These are phyloP conservation scores for Oryza nivara DNA, from an alignment of 176 grass and related monocot genomes.

Conservation along the genomic window DNA sequence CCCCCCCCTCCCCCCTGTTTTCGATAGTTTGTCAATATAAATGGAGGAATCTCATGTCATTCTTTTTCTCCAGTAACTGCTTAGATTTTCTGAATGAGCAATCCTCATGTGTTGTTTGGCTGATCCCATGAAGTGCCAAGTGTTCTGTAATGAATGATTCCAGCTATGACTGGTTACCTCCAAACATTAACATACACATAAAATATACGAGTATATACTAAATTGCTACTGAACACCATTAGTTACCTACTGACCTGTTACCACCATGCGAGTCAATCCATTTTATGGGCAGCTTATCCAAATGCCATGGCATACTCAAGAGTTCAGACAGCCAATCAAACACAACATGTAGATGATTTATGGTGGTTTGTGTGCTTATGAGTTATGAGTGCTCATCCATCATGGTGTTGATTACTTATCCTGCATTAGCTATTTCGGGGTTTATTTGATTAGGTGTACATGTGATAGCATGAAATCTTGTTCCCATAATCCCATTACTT, in stretches of 20 bases:
- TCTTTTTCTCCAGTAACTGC: background rate
- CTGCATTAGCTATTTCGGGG: background rate
- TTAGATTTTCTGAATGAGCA: background rate
- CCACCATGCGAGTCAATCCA: background rate
- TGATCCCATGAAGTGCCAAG: background rate
- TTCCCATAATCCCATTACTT: background rate
- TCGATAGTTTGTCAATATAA: background rate
- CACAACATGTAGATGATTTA: background rate
- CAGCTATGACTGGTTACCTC: background rate
- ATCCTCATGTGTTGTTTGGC: background rate
- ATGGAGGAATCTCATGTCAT: background rate
- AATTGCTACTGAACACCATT: background rate
- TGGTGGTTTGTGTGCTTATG: conserved; percentile 3
- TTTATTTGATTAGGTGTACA: background rate
- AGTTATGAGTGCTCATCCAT: conserved; percentile 6
- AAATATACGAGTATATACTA: background rate
- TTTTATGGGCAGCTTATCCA: background rate
- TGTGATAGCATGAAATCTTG: background rate
- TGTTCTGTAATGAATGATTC: background rate
- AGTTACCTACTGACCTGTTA: background rate
- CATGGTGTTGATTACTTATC: background rate
- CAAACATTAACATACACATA: background rate
- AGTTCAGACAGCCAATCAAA: background rate
- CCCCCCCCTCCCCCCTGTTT: too few species aligned
- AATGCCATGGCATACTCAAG: background rate